A percentile compares a stretch with the other conserved stretches of the same genome.
phyloP scores from a whole-genome alignment of 2,329 filamentous ascomycete species.

The Nemania diffusa region DNA sequence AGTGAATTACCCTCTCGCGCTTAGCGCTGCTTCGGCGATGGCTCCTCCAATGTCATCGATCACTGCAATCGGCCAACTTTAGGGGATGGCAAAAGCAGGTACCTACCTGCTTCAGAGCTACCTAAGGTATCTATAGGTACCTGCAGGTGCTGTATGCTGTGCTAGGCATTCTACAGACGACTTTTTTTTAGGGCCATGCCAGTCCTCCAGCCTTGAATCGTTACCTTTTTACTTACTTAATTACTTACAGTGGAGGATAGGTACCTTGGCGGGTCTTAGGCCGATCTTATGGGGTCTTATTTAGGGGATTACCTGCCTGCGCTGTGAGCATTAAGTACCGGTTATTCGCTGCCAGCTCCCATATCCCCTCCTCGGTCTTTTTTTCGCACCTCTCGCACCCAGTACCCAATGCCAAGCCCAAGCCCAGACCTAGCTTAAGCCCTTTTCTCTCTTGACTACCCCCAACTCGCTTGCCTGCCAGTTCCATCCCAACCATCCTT shows the following conservation, averaged over 20 bases:
- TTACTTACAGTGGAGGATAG: not conserved
- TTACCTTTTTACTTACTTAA: not conserved
- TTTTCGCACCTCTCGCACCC: constrained; percentile 22
- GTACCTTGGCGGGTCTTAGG: not conserved
- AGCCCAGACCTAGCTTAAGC: constrained; percentile 34
- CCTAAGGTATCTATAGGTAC: no score
- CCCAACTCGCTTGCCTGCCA: constrained; percentile 31
- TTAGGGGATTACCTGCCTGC: not conserved
- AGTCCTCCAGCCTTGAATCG: not conserved
- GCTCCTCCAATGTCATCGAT: constrained; percentile 8
- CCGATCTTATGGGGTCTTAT: not conserved
- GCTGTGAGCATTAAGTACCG: constrained; percentile 4
- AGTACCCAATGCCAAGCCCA: constrained; percentile 30
- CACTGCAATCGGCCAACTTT: constrained; percentile 12
- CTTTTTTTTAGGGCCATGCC: constrained; percentile 20
- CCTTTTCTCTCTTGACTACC: constrained; percentile 36
- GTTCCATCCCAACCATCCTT: constrained; percentile 42
- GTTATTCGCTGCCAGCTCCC: not conserved
- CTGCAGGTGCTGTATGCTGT: no score
- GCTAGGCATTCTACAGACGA: not conserved
- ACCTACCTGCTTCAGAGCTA: no score
- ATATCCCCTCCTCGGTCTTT: constrained; percentile 31
- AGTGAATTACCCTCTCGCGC: constrained; percentile 5
- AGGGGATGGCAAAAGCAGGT: constrained; percentile 10
- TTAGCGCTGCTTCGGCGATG: not conserved